Base-by-base conservation (phyloP, 1,284 basidiomycete species). In the Thelephora terrestris region DNA sequence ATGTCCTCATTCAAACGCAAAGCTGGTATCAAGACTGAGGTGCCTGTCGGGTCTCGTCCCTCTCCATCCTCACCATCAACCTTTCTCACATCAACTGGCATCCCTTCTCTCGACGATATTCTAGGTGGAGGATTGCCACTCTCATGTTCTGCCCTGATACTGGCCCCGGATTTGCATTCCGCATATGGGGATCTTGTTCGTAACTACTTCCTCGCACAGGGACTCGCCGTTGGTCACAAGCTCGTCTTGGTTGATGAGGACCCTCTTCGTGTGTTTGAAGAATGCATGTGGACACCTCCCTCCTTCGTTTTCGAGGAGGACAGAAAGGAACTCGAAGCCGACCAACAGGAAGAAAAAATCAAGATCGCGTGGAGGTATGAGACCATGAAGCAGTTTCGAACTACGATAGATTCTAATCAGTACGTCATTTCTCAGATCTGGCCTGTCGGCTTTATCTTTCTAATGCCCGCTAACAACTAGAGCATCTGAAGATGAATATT, bases 341-440 rank as follows among this genome's bases (percentile, higher is more conserved):
- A 71, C 32, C 67, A 62, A 35, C 66, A 67, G 39, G 71, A 68
- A 39, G 69, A 70, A 48, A 75, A 75, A 57, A 80, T 91, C 53
- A 91, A 86, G 67, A 96, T 97, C 58, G 95, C 95, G 35, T 99
- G 95, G 90, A 75, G 95, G 59, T 99, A 99, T 64, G 88, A 91
- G 58, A 75, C 81, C 52, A 87, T 96, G 87, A 89, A 85, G 66
- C 84, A 77, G 65, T 95, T 95, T 64, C 81, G 88, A 66, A 96
- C 92, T 1, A 92, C 89, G 1, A 81, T 95, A 57, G 57, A 67
- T 18, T 64, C 66, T 12, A 60, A 57, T 50, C 61, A 63, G 74
- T 78, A 74, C 63, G 78, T 75, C 61, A 14, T 12, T 32, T 32
- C 73, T 74, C 54, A 61, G 61, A 64, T 56, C 49, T 46, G 16